A percentile compares a stretch with the other conserved stretches of the same genome.
These are phyloP conservation scores for Samsoniella hepiali DNA, from an alignment of 2,329 filamentous ascomycete species.

Conservation along the genomic window DNA sequence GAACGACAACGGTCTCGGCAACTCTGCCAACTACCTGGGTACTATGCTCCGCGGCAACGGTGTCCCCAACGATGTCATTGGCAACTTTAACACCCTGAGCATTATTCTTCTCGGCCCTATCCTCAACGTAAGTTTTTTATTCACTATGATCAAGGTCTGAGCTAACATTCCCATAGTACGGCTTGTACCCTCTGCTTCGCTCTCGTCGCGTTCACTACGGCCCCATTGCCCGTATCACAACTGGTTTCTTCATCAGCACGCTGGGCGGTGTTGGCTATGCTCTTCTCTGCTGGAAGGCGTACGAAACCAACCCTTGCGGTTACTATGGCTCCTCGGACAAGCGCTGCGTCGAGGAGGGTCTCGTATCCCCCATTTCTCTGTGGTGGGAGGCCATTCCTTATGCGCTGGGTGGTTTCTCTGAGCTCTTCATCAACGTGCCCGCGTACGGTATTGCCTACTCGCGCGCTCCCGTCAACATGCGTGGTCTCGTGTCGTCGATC, in stretches of 20 bases:
- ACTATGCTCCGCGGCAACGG: conserved; percentile 45
- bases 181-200: conserved; percentile 55
- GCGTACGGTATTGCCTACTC: conserved; percentile 52
- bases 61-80: conserved; percentile 58
- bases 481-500: conserved; percentile 47
- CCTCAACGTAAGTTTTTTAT: conserved; percentile 23
- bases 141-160: neutral
- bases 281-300: conserved; percentile 57
- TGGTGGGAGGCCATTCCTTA: conserved; percentile 27
- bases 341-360: conserved; percentile 23
- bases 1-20: conserved; percentile 41
- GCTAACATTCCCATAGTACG: conserved; percentile 20
- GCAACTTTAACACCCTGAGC: conserved; percentile 56
- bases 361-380: conserved; percentile 26
- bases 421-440: conserved; percentile 30
- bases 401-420: conserved; percentile 29
- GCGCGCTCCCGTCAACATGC: conserved; percentile 49
- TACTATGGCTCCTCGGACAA: conserved; percentile 27
- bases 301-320: conserved; percentile 50
- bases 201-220: conserved; percentile 52
- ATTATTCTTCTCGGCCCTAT: conserved; percentile 47
- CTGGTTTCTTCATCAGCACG: conserved; percentile 51
- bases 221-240: conserved; percentile 55
- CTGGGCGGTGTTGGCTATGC: conserved; percentile 54
- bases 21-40: conserved; percentile 34